Evolutionary conservation across 2,329 filamentous ascomycete genomes (phyloP), one percentile per base, ranked within the genome.

Genomic region (Blumeria graminis): DNA sequence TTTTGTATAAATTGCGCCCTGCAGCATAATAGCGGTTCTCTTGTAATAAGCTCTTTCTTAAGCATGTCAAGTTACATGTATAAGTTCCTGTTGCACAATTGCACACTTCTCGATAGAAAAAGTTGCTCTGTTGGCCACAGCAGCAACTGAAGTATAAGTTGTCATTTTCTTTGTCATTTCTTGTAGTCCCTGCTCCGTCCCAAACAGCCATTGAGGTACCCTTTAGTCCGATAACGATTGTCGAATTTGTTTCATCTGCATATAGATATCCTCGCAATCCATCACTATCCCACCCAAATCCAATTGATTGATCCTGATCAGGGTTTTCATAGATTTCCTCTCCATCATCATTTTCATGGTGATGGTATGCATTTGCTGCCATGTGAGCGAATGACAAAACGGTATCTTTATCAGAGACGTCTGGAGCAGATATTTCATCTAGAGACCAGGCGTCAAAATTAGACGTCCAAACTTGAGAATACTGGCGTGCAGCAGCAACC

Each of bases 61-160:
- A 80, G 66, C 92, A 98, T 0, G 89, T 94, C 62, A 86, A 82
- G 71, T 96, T 95, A 73, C 89, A 95, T 13, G 82, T 82, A 66
- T 88, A 96, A 0, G 88, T 86, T 10, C 80, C 78, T 1, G 84
- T 86, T 60, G 88, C 86, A 67, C 92, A 98, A 67, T 94, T 84
- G 69, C 92, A 98, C 57, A 94, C 88, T 66, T 93, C 84, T 59
- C 85, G 82, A 82, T 88, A 95, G 14, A 88, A 80, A 71, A 82
- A 88, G 61, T 88, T 86, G 0, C 89, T 88, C 63, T 93, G 89
- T 69, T 95, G 88, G 3, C 81, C 92, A 69, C 92, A 98, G 69
- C 92, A 98, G 71, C 92, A 98, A 66, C 89, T 94, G 71, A 95
- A 95, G 69, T 94, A 94, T 9, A 98, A 74, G 66, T 98, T 98